Conservation (phyloP, 116 monocot species). For the Zostera marina region DNA sequence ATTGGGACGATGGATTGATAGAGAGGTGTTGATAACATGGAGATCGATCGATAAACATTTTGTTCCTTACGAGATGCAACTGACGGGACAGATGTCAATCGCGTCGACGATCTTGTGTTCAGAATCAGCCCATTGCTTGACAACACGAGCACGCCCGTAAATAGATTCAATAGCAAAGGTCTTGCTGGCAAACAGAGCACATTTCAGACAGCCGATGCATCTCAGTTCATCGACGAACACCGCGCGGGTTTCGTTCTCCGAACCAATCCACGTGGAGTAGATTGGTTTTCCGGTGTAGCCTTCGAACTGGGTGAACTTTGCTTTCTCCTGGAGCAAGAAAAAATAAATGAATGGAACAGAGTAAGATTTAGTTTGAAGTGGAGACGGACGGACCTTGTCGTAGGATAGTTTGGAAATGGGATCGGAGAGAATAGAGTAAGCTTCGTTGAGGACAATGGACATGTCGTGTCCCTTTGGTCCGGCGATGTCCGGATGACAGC, state of each 20-base stretch:
- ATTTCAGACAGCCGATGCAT: constrained; percentile 86
- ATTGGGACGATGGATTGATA: background rate
- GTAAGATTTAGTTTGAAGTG: too few relatives aligned
- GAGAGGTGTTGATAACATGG: background rate
- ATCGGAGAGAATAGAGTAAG: constrained; percentile 70
- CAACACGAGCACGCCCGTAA: constrained; percentile 73
- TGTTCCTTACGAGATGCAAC: constrained; percentile 73
- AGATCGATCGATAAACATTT: too few relatives aligned
- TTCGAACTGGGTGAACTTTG: constrained; percentile 33
- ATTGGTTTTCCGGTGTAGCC: constrained; percentile 66
- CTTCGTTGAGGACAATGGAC: constrained; percentile 81
- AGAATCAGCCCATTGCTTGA: constrained; percentile 76
- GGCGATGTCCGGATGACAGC: constrained; percentile 84
- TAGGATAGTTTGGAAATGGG: constrained; percentile 46
- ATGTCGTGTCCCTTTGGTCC: constrained; percentile 76
- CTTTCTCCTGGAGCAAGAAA: constrained; percentile 31
- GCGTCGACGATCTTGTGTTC: constrained; percentile 63
- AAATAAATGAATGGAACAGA: background rate
- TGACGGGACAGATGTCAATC: constrained; percentile 68
- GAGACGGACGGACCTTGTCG: constrained; percentile 56
- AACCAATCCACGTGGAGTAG: constrained; percentile 61
- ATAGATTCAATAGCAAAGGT: constrained; percentile 76
- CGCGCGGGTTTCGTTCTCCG: constrained; percentile 42
- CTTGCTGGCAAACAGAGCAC: constrained; percentile 56
- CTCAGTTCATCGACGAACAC: constrained; percentile 80